Evolutionary conservation across 345 rosid genomes (phyloP).

Genomic region (Populus simonii): DNA sequence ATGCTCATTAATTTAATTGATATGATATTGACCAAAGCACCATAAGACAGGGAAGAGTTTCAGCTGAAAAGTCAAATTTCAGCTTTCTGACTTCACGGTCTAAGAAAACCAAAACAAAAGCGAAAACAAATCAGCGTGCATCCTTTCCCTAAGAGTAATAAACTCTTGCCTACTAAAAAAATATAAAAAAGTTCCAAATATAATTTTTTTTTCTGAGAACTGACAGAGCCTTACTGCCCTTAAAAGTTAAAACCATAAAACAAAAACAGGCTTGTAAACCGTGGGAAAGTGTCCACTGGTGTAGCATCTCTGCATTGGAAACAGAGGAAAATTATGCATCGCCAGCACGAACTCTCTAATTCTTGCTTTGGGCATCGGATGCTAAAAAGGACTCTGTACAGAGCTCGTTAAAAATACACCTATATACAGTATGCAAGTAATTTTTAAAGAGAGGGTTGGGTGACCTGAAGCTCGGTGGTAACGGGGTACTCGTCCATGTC

Average conservation of each 20-base stretch:
- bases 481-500: constrained; percentile 98
- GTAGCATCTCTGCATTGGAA: too few relatives aligned
- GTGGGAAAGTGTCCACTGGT: too few relatives aligned
- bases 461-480: constrained; percentile 86
- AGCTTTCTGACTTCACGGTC: background rate
- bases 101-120: background rate
- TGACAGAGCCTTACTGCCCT: too few relatives aligned
- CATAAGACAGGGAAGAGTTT: background rate
- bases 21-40: background rate
- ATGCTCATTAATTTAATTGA: background rate
- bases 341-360: background rate
- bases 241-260: too few relatives aligned
- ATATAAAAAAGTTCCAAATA: too few relatives aligned
- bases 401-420: background rate
- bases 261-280: too few relatives aligned
- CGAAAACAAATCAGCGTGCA: background rate
- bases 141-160: background rate
- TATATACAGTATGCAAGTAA: background rate
- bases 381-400: background rate
- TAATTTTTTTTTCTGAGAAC: too few relatives aligned
- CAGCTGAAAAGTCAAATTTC: background rate
- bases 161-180: too few relatives aligned
- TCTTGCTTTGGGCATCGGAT: background rate
- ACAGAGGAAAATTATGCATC: background rate
- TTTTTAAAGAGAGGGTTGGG: background rate